Conservation (phyloP, 176 grass and related monocot species). For the Rhipidocladum racemiflorum region DNA sequence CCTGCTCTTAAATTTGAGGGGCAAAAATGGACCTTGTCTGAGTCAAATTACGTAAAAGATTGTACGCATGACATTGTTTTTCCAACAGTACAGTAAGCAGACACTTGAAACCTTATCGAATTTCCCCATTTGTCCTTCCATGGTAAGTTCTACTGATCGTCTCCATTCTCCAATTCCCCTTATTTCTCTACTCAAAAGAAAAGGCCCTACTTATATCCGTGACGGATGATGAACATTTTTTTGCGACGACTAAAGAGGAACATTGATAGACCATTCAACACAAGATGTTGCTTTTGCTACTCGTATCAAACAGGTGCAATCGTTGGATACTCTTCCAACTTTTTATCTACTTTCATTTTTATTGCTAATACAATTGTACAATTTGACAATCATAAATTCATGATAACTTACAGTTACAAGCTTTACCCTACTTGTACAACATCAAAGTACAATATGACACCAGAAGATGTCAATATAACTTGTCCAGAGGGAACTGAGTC, state of each 20-base stretch:
- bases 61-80: not conserved
- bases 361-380: slow-evolving; percentile 57
- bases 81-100: not conserved
- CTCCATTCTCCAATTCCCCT: not conserved
- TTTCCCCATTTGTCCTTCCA: not conserved
- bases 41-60: not conserved
- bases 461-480: slow-evolving; percentile 44
- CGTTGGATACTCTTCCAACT: slow-evolving; percentile 15
- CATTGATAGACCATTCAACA: not conserved
- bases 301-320: slow-evolving; percentile 16
- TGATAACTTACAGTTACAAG: slow-evolving; percentile 48
- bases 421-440: slow-evolving; percentile 58
- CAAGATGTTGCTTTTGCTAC: not conserved
- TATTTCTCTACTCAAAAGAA: not conserved
- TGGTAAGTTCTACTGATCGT: not conserved
- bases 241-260: not conserved
- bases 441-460: slow-evolving; percentile 31
- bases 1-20: not conserved
- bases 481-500: slow-evolving; percentile 26
- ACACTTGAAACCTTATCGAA: not conserved
- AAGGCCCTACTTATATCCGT: not conserved
- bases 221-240: not conserved
- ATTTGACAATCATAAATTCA: slow-evolving; percentile 48
- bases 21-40: not conserved
- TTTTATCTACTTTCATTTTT: slow-evolving; percentile 44